phyloP scores from a whole-genome alignment of 176 grass and related monocot species.

The Rhynchospora breviuscula region DNA sequence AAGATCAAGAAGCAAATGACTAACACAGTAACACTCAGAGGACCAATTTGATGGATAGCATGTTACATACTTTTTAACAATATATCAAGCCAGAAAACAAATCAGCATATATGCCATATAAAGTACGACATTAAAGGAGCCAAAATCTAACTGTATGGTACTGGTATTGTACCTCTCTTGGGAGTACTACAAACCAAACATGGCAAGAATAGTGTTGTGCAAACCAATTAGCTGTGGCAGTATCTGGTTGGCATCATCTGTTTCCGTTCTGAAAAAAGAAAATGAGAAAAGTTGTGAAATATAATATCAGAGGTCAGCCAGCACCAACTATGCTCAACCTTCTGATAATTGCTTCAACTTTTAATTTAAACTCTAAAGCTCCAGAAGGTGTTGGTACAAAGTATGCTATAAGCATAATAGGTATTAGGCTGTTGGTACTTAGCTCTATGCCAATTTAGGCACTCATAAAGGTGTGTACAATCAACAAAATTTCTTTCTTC shows the following conservation, averaged over 20 bases:
- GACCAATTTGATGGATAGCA: neutral
- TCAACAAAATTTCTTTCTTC: too few relatives aligned
- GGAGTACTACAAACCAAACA: slow-evolving; percentile 99
- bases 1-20: neutral
- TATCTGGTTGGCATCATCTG: slow-evolving; percentile 94
- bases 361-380: neutral
- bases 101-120: neutral
- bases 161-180: slow-evolving; percentile 72
- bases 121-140: neutral
- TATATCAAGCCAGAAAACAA: neutral
- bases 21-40: neutral
- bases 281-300: slow-evolving; percentile 22
- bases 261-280: slow-evolving; percentile 39
- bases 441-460: neutral
- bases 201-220: slow-evolving; percentile 92
- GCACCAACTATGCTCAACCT: too few relatives aligned
- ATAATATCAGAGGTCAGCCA: too few relatives aligned
- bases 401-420: neutral
- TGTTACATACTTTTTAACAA: neutral
- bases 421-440: neutral
- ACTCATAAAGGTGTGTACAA: neutral
- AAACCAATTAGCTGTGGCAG: slow-evolving; percentile 85
- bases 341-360: neutral
- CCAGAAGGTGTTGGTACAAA: neutral
- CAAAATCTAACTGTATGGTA: neutral